Conservation (phyloP, 2,329 filamentous ascomycete genomes). For the Aspergillus calidoustus region DNA sequence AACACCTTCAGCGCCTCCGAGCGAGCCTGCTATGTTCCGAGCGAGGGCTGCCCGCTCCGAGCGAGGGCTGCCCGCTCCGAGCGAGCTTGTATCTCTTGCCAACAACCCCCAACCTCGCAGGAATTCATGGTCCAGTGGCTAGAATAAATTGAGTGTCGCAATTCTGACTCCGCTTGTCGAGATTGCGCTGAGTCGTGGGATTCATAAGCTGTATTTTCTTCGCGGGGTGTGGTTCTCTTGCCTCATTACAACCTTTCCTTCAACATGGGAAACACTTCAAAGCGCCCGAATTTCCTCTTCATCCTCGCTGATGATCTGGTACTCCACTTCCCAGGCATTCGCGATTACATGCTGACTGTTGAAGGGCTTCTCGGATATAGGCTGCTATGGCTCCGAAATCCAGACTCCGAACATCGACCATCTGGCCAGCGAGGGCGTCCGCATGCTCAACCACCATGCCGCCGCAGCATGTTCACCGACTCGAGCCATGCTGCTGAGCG, state of each 20-base stretch:
- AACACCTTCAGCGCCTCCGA: neutral
- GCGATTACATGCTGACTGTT: neutral
- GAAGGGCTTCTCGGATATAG: slow-evolving; percentile 56
- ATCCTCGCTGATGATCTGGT: slow-evolving; percentile 46
- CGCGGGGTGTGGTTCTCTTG: too few species aligned
- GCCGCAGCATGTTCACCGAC: slow-evolving; percentile 61
- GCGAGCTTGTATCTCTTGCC: neutral
- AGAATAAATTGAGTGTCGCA: neutral
- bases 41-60: neutral
- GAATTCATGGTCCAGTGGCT: neutral
- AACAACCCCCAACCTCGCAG: neutral
- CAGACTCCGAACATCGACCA: slow-evolving; percentile 59
- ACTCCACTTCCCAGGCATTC: neutral
- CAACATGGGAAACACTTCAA: neutral
- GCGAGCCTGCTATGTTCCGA: neutral
- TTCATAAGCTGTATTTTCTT: neutral
- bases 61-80: neutral
- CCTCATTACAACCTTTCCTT: neutral
- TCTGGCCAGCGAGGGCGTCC: slow-evolving; percentile 48
- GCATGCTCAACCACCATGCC: slow-evolving; percentile 64
- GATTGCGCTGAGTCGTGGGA: neutral
- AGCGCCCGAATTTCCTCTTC: slow-evolving; percentile 34
- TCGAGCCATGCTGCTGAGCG: slow-evolving; percentile 40
- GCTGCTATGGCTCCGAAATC: slow-evolving; percentile 61
- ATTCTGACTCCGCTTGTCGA: neutral